Evolutionary conservation across 352 stramenopile genomes (phyloP).

Genomic region (Globisporangium emineosum): DNA sequence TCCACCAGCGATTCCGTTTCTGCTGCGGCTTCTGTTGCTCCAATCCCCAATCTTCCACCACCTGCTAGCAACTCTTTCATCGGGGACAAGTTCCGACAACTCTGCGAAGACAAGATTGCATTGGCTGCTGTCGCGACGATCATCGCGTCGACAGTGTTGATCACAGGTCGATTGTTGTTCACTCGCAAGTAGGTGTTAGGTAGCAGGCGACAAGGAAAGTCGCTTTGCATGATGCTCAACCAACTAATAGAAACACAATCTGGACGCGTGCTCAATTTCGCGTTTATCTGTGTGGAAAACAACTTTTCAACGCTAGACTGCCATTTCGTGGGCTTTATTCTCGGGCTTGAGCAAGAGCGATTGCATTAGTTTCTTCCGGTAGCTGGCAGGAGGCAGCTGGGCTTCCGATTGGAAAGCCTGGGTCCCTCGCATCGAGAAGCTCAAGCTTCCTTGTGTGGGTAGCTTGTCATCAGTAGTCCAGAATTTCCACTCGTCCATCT

Average conservation of each 20-base stretch:
- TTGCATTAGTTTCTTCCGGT: constrained; percentile 61
- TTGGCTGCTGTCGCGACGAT: constrained; percentile 45
- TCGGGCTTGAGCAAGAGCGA: constrained; percentile 57
- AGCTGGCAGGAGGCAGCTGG: constrained; percentile 42
- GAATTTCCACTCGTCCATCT: constrained; percentile 48
- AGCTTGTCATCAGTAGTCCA: constrained; percentile 61
- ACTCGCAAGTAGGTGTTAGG: constrained; percentile 25
- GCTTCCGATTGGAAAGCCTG: constrained; percentile 43
- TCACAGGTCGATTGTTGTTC: constrained; percentile 44
- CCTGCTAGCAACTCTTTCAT: background rate
- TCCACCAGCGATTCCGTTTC: background rate
- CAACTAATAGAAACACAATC: background rate
- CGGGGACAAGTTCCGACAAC: constrained; percentile 25
- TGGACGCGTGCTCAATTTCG: background rate
- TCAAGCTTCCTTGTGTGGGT: constrained; percentile 35
- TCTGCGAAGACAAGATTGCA: constrained; percentile 57
- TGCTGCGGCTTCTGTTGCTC: background rate
- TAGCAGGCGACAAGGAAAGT: background rate
- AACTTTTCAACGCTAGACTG: constrained; percentile 12
- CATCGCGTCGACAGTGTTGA: constrained; percentile 44
- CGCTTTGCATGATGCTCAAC: background rate
- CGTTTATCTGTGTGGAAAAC: background rate
- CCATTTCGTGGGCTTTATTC: constrained; percentile 38
- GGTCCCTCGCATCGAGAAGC: constrained; percentile 41
- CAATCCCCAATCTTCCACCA: background rate